Percentiles rank a stretch among this genome's conserved stretches.
Conservation (phyloP, 2,329 filamentous ascomycete genomes). For the Curvularia sp. region DNA sequence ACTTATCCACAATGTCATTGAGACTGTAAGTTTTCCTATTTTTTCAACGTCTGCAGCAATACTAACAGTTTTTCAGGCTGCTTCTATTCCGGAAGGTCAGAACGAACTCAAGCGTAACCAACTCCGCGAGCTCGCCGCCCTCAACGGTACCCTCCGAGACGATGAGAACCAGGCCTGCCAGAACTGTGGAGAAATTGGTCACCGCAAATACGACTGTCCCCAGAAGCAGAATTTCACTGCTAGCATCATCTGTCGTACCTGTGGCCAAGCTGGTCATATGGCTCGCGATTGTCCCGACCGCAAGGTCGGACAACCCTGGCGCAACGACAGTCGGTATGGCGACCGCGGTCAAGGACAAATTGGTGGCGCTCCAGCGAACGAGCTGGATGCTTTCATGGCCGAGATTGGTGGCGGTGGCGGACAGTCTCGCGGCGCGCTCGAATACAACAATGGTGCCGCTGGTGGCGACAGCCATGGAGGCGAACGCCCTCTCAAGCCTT, state of each 20-base stretch:
- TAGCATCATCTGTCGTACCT: constrained; percentile 98
- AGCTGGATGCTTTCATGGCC: constrained; percentile 99
- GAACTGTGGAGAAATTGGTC: constrained; percentile 98
- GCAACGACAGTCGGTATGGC: constrained; percentile 70
- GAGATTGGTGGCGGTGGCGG: constrained; percentile 79
- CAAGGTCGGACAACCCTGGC: constrained; percentile 89
- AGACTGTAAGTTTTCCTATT: constrained; percentile 76
- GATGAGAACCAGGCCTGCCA: constrained; percentile 99
- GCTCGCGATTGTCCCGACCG: constrained; percentile 96
- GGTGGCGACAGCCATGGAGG: constrained; percentile 58
- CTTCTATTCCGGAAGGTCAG: constrained; percentile 96
- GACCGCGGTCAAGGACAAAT: constrained; percentile 66
- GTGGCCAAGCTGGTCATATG: constrained; percentile 98
- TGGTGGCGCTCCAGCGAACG: constrained; percentile 81
- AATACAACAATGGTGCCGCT: constrained; percentile 36
- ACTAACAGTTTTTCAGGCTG: constrained; percentile 69
- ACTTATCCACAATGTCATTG: constrained; percentile 97
- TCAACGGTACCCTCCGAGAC: constrained; percentile 98
- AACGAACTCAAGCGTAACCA: constrained; percentile 99
- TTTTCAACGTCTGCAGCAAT: constrained; percentile 9
- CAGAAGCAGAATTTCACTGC: constrained; percentile 99
- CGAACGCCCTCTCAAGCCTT: constrained; percentile 74
- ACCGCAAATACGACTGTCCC: constrained; percentile 98
- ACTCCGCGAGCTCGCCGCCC: constrained; percentile 92
- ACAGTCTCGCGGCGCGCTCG: constrained; percentile 78